phyloP scores from a whole-genome alignment of 2,329 filamentous ascomycete species.

The Coniochaeta sp. region DNA sequence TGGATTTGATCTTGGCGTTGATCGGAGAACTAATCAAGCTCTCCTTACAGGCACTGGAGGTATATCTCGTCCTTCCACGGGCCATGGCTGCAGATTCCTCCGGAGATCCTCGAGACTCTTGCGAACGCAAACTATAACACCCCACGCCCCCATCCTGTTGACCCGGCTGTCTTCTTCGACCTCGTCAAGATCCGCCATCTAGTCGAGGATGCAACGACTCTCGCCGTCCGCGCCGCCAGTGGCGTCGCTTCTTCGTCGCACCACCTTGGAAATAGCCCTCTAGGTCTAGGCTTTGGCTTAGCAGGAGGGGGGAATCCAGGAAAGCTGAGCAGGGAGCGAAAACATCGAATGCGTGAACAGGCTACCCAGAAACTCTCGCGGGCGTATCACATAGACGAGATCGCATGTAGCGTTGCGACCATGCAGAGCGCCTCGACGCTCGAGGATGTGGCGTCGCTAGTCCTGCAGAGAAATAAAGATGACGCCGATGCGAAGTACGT shows the following conservation, averaged over 20 bases:
- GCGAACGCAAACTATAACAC: conserved; percentile 75
- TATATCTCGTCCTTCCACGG: conserved; percentile 81
- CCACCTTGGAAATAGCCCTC: conserved; percentile 31
- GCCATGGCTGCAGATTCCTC: conserved; percentile 73
- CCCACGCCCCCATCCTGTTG: conserved; percentile 67
- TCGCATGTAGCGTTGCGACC: conserved; percentile 72
- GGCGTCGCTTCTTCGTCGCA: conserved; percentile 61
- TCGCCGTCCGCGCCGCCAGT: conserved; percentile 70
- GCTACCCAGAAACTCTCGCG: conserved; percentile 70
- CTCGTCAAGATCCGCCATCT: conserved; percentile 73
- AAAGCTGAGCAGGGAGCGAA: conserved; percentile 68
- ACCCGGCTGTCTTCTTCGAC: conserved; percentile 77
- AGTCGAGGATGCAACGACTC: conserved; percentile 72
- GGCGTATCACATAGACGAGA: conserved; percentile 76
- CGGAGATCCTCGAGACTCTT: conserved; percentile 71
- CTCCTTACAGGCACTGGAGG: conserved; percentile 61
- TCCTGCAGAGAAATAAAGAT: conserved; percentile 61
- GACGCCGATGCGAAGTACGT: conserved; percentile 76
- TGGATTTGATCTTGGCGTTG: neutral
- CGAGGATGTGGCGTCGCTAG: conserved; percentile 67
- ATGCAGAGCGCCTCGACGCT: conserved; percentile 76
- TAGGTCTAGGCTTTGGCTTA: conserved; percentile 47
- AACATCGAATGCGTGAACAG: conserved; percentile 72
- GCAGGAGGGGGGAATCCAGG: conserved; percentile 48
- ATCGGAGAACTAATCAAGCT: neutral